phyloP scores from a whole-genome alignment of 2,329 filamentous ascomycete species.

The Arachnomyces sp. region DNA sequence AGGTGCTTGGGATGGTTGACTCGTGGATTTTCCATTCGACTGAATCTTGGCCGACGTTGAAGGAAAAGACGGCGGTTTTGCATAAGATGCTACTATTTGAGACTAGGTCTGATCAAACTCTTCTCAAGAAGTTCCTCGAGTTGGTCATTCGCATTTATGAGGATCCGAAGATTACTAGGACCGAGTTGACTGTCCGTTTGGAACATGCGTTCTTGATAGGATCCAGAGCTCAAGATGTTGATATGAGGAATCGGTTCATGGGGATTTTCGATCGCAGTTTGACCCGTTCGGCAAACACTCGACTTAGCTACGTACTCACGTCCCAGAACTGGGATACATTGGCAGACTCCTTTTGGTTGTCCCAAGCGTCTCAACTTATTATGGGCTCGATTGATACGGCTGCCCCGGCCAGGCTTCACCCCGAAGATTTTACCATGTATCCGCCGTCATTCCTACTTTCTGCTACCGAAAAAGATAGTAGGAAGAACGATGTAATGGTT shows the following conservation, averaged over 20 bases:
- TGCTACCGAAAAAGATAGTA: slow-evolving; percentile 63
- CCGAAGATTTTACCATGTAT: slow-evolving; percentile 75
- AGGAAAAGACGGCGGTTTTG: slow-evolving; percentile 98
- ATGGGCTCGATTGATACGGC: slow-evolving; percentile 86
- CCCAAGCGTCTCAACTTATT: slow-evolving; percentile 87
- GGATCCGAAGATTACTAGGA: slow-evolving; percentile 88
- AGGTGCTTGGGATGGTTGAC: slow-evolving; percentile 90
- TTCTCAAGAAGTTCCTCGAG: slow-evolving; percentile 88
- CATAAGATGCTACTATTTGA: slow-evolving; percentile 99
- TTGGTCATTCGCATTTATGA: slow-evolving; percentile 98
- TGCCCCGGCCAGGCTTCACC: slow-evolving; percentile 66
- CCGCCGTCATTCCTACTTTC: slow-evolving; percentile 66
- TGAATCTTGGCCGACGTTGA: slow-evolving; percentile 91
- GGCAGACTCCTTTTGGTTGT: slow-evolving; percentile 91
- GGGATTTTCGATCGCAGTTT: slow-evolving; percentile 90
- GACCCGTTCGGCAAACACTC: slow-evolving; percentile 82
- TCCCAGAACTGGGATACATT: slow-evolving; percentile 97
- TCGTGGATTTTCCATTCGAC: slow-evolving; percentile 93
- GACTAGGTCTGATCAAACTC: slow-evolving; percentile 68
- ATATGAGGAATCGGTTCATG: slow-evolving; percentile 97
- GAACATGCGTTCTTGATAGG: slow-evolving; percentile 98
- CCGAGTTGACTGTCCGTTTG: slow-evolving; percentile 91
- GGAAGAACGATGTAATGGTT: slow-evolving; percentile 58
- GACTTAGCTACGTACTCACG: slow-evolving; percentile 79
- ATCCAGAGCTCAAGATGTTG: slow-evolving; percentile 82